phyloP scores from a whole-genome alignment of 1,284 basidiomycete species.

The Athelia psychrophila region DNA sequence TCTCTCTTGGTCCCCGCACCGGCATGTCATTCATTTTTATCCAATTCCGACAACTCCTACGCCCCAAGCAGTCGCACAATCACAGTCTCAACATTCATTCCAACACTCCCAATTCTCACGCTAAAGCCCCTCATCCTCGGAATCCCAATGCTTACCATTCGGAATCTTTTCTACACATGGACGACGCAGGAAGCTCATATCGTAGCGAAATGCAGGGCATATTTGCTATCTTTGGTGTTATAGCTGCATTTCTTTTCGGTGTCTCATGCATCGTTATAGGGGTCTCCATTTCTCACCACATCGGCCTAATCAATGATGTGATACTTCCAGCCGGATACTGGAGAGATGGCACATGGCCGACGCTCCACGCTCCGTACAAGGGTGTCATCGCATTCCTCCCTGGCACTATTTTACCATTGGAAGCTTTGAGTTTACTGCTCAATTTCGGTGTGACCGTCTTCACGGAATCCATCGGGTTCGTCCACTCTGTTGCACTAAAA shows the following conservation, averaged over 20 bases:
- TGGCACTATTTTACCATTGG: neutral
- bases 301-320: neutral
- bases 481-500: slow-evolving; percentile 23
- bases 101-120: too few species aligned
- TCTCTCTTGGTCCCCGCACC: too few species aligned
- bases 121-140: too few species aligned
- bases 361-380: neutral
- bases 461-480: slow-evolving; percentile 26
- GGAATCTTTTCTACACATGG: too few species aligned
- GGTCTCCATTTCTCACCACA: neutral
- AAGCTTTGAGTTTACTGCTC: slow-evolving; percentile 5
- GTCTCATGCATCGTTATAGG: neutral
- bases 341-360: neutral
- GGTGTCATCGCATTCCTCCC: neutral
- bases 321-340: neutral
- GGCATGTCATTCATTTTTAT: too few species aligned
- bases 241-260: neutral
- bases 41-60: too few species aligned
- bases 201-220: too few species aligned
- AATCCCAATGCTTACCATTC: too few species aligned
- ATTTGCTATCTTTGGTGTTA: too few species aligned
- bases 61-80: too few species aligned
- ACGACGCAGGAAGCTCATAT: too few species aligned
- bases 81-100: too few species aligned
- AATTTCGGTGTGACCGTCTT: slow-evolving; percentile 22